phyloP scores from a whole-genome alignment of 129 eudicot species.

The Helichrysum umbraculigerum region DNA sequence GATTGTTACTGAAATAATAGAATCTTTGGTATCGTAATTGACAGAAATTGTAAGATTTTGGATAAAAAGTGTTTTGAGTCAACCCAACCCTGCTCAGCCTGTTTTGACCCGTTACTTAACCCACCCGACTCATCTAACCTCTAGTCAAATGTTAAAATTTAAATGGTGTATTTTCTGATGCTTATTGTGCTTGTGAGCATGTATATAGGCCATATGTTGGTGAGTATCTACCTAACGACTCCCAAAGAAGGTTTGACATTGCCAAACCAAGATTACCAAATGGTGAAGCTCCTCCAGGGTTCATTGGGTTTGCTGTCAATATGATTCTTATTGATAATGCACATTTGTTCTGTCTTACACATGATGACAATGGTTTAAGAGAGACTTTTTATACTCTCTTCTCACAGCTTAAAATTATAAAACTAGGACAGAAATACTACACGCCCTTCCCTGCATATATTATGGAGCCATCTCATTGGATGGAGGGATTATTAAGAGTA shows the following conservation, averaged over 20 bases:
- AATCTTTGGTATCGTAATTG: not conserved
- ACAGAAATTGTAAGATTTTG: not conserved
- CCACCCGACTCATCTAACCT: not conserved
- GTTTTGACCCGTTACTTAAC: not conserved
- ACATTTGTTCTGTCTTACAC: slow-evolving; percentile 47
- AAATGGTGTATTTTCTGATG: slow-evolving; percentile 21
- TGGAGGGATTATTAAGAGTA: slow-evolving; percentile 68
- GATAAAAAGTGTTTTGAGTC: not conserved
- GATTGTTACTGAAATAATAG: not conserved
- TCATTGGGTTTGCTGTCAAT: slow-evolving; percentile 89
- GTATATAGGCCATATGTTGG: slow-evolving; percentile 71
- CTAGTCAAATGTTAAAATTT: not conserved
- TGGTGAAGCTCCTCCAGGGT: slow-evolving; percentile 85
- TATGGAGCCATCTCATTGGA: slow-evolving; percentile 88
- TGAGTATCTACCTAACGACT: slow-evolving; percentile 61
- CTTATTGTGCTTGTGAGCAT: slow-evolving; percentile 3
- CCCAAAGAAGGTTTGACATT: slow-evolving; percentile 76
- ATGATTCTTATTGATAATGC: slow-evolving; percentile 57
- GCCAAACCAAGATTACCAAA: slow-evolving; percentile 60
- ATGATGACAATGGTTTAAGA: slow-evolving; percentile 64
- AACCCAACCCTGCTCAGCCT: not conserved
- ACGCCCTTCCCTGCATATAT: slow-evolving; percentile 53
- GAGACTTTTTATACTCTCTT: slow-evolving; percentile 85
- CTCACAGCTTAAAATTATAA: slow-evolving; percentile 69
- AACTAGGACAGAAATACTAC: slow-evolving; percentile 65